A percentile compares a stretch with the other conserved stretches of the same genome.
Evolutionary conservation across 2,329 filamentous ascomycete genomes (phyloP).

Genomic region (Metarhizium sp.): DNA sequence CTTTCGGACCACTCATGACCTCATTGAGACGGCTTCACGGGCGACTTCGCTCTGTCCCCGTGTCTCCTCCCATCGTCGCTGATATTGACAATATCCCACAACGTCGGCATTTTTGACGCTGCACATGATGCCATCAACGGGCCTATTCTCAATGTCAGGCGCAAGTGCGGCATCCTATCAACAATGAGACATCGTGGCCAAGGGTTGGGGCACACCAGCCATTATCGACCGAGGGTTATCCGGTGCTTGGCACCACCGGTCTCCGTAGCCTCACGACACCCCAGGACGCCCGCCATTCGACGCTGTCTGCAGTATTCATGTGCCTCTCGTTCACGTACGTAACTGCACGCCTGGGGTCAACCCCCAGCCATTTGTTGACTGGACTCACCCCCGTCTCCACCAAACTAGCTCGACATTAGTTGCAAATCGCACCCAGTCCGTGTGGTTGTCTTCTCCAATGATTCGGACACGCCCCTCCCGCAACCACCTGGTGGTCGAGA

Average conservation of each 20-base stretch:
- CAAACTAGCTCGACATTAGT: constrained; percentile 2
- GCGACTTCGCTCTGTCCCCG: not conserved
- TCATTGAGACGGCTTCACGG: not conserved
- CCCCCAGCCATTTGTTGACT: not conserved
- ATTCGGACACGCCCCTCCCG: not conserved
- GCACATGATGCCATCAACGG: no score
- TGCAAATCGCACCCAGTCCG: not conserved
- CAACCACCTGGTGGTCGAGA: not conserved
- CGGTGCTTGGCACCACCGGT: not conserved
- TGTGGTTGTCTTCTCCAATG: not conserved
- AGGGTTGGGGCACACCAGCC: not conserved
- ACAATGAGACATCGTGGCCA: no score
- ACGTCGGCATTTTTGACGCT: no score
- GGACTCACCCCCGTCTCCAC: constrained; percentile 1
- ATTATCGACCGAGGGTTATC: not conserved
- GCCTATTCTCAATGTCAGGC: no score
- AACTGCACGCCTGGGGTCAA: not conserved
- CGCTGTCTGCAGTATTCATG: not conserved
- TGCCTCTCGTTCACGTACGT: not conserved
- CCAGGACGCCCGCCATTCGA: no score
- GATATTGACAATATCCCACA: no score
- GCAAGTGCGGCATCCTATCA: no score
- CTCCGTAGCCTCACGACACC: not conserved
- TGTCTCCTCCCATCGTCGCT: no score
- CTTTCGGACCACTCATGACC: not conserved